phyloP scores from a whole-genome alignment of 176 grass and related monocot species.

The Aegilops speltoides region DNA sequence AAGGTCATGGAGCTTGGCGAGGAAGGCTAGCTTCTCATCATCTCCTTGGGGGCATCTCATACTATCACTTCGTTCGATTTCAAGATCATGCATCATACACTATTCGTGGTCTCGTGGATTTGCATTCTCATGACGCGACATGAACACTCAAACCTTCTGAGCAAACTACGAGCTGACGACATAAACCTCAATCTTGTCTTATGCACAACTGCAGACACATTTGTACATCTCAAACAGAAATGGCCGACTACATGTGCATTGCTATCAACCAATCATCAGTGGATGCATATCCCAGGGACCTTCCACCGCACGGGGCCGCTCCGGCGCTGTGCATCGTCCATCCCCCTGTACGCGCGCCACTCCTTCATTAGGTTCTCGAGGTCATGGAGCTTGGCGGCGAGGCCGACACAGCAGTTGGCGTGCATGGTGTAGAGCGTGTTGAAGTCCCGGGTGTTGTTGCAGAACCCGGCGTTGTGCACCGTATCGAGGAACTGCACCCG shows the following conservation, averaged over 20 bases:
- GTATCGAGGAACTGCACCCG: constrained; percentile 77
- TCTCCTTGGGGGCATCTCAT: too few species aligned
- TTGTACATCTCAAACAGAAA: neutral
- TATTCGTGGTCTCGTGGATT: too few species aligned
- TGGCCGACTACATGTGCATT: too few species aligned
- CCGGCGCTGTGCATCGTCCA: constrained; percentile 6
- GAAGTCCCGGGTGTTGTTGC: constrained; percentile 66
- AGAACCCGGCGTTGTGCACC: constrained; percentile 61
- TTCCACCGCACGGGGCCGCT: constrained; percentile 51
- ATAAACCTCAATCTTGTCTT: neutral
- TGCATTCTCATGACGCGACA: too few species aligned
- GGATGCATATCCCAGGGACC: constrained; percentile 79
- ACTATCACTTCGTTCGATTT: too few species aligned
- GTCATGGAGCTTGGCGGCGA: constrained; percentile 58
- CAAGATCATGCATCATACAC: too few species aligned
- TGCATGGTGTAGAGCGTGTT: constrained; percentile 79
- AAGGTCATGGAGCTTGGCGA: too few species aligned
- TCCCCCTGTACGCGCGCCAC: constrained; percentile 47
- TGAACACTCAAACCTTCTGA: too few species aligned
- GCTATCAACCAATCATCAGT: constrained; percentile 27
- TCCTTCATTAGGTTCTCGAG: constrained; percentile 50
- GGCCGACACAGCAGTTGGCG: constrained; percentile 67
- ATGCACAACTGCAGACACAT: neutral
- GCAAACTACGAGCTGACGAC: too few species aligned
- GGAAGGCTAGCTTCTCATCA: too few species aligned